These are phyloP conservation scores for Backusella liffmaniae DNA, from an alignment of 192 early-diverging fungal species.

Conservation along the genomic window DNA sequence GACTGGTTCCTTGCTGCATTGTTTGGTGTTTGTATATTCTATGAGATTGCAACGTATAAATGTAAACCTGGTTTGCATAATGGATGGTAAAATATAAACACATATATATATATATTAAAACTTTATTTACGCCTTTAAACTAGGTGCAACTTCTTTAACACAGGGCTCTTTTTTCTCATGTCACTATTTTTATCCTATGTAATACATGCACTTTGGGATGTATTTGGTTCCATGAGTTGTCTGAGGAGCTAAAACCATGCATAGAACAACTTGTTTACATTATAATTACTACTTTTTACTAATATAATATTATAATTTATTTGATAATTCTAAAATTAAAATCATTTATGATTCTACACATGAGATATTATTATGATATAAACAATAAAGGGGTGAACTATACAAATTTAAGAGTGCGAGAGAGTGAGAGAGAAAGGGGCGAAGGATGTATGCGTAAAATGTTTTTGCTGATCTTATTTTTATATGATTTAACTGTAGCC, in stretches of 20 bases:
- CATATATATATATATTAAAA: too few relatives aligned
- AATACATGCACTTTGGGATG: conserved; percentile 7
- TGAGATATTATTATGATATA: conserved; percentile 7
- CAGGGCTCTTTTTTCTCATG: conserved; percentile 9
- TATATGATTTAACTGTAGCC: not conserved
- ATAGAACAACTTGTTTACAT: not conserved
- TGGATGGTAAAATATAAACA: conserved; percentile 1
- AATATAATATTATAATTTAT: conserved; percentile 10
- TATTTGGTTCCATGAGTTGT: conserved; percentile 3
- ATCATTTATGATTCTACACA: not conserved
- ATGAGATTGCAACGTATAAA: conserved; percentile 11
- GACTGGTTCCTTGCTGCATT: not conserved
- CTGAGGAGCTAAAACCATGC: not conserved
- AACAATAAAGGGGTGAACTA: conserved; percentile 3
- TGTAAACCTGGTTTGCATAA: conserved; percentile 13
- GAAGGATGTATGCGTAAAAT: not conserved
- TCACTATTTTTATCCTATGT: conserved; percentile 8
- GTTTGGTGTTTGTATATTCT: conserved; percentile 9
- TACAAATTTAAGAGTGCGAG: not conserved
- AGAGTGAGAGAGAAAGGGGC: not conserved
- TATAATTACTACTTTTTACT: not conserved
- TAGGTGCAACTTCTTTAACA: conserved; percentile 9
- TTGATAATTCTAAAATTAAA: not conserved
- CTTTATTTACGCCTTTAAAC: too few relatives aligned
- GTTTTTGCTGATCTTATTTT: not conserved